phyloP scores from a whole-genome alignment of 2,329 filamentous ascomycete species.

The Calonectria leucothoes region DNA sequence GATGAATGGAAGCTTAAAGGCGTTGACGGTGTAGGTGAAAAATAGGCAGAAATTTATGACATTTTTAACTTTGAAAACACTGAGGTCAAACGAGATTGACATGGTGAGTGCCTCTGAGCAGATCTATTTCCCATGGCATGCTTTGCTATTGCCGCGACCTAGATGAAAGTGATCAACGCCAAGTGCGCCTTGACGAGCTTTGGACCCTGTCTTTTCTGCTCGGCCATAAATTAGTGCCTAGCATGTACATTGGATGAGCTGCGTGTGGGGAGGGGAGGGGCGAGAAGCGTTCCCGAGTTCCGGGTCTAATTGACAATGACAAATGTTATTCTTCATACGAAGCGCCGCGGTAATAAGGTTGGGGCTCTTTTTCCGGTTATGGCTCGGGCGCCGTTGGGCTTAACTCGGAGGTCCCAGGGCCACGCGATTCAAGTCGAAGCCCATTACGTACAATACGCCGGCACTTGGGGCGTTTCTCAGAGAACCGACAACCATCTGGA shows the following conservation, averaged over 20 bases:
- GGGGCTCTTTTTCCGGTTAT: conserved; percentile 10
- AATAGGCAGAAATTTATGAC: neutral
- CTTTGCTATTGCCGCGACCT: neutral
- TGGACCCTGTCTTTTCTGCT: neutral
- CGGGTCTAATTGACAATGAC: neutral
- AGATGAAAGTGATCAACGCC: neutral
- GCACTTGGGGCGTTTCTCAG: conserved; percentile 8
- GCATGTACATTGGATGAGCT: neutral
- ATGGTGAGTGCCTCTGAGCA: neutral
- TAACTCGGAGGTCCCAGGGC: conserved; percentile 3
- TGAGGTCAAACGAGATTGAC: neutral
- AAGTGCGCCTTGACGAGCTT: neutral
- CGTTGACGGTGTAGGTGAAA: too few species aligned
- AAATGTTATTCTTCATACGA: neutral
- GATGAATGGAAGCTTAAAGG: neutral
- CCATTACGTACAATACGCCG: conserved; percentile 36
- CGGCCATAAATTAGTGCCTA: conserved; percentile 1
- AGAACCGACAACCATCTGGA: conserved; percentile 19
- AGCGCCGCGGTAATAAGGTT: conserved; percentile 1
- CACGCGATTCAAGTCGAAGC: conserved; percentile 11
- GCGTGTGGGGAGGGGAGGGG: conserved; percentile 6
- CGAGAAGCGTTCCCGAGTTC: conserved; percentile 6
- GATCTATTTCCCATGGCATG: neutral
- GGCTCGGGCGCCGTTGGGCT: conserved; percentile 5
- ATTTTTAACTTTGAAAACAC: neutral